Evolutionary conservation across 495 filamentous ascomycete genomes (phyloP).

Genomic region (Thermochaetoides thermophila): DNA sequence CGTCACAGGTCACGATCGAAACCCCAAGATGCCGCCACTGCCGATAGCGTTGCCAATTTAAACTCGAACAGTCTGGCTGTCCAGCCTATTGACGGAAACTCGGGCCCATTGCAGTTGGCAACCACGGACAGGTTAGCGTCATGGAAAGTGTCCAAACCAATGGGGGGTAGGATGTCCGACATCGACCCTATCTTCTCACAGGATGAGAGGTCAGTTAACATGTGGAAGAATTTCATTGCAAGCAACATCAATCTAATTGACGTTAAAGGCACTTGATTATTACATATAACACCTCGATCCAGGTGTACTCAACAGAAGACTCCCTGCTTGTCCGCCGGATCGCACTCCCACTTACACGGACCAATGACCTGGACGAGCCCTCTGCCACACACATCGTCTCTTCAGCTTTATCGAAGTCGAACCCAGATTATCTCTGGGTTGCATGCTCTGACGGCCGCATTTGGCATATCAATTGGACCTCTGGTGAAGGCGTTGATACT

Average conservation of each 20-base stretch:
- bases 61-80: background rate
- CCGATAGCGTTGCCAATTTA: background rate
- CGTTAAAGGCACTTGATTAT: conserved; percentile 56
- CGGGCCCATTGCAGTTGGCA: background rate
- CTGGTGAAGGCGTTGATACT: conserved; percentile 32
- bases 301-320: conserved; percentile 66
- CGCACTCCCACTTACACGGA: conserved; percentile 16
- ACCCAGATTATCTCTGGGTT: conserved; percentile 50
- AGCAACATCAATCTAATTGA: no score
- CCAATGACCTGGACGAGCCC: conserved; percentile 10
- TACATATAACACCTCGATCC: conserved; percentile 44
- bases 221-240: no score
- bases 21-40: background rate
- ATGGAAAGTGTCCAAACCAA: conserved; percentile 46
- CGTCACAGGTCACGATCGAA: conserved; percentile 14
- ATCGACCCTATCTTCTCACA: conserved; percentile 63
- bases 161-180: conserved; percentile 55
- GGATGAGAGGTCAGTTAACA: conserved; percentile 71
- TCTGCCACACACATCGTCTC: conserved; percentile 30
- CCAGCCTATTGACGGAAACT: no score
- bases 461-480: conserved; percentile 63
- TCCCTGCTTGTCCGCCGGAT: conserved; percentile 63
- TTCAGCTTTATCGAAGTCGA: conserved; percentile 42
- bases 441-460: conserved; percentile 50
- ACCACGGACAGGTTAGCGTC: conserved; percentile 1